A percentile compares a stretch with the other conserved stretches of the same genome.
These are phyloP conservation scores for Talaromyces sp. DNA, from an alignment of 2,329 filamentous ascomycete genomes.

Conservation along the genomic window DNA sequence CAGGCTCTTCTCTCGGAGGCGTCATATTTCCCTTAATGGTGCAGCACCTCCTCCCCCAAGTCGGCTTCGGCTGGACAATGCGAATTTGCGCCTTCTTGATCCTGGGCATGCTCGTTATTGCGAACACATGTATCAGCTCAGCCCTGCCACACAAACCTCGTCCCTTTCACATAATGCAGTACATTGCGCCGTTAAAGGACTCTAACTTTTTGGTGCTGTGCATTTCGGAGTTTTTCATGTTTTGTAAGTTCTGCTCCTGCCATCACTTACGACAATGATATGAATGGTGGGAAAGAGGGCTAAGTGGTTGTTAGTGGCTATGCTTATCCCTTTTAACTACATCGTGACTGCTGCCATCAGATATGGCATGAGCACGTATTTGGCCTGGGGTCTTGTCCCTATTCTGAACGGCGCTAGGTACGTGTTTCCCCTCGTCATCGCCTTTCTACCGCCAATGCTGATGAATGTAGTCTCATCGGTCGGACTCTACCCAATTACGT, in stretches of 20 bases:
- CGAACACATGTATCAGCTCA: slow-evolving; percentile 51
- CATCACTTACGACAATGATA: background rate
- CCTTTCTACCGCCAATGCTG: background rate
- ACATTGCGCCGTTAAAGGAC: slow-evolving; percentile 26
- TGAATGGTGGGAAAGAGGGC: background rate
- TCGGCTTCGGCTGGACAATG: slow-evolving; percentile 58
- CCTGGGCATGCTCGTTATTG: slow-evolving; percentile 54
- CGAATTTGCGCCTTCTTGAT: slow-evolving; percentile 58
- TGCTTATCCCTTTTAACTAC: slow-evolving; percentile 57
- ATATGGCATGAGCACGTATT: slow-evolving; percentile 47
- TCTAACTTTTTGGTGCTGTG: slow-evolving; percentile 24
- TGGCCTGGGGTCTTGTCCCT: slow-evolving; percentile 53
- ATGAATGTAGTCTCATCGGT: slow-evolving; percentile 24
- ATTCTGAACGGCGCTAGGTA: slow-evolving; percentile 52
- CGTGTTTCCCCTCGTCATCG: slow-evolving; percentile 7
- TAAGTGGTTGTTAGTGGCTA: slow-evolving; percentile 46
- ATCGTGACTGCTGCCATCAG: slow-evolving; percentile 45
- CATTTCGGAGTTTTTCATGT: slow-evolving; percentile 51
- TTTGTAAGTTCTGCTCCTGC: slow-evolving; percentile 19
- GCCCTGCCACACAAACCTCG: slow-evolving; percentile 30
- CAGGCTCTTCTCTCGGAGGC: slow-evolving; percentile 50
- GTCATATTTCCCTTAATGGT: slow-evolving; percentile 63
- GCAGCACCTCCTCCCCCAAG: slow-evolving; percentile 49
- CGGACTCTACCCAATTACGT: slow-evolving; percentile 32
- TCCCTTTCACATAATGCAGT: slow-evolving; percentile 21